Conservation (phyloP, 805 yeast genomes). For the Lachancea mirantina region DNA sequence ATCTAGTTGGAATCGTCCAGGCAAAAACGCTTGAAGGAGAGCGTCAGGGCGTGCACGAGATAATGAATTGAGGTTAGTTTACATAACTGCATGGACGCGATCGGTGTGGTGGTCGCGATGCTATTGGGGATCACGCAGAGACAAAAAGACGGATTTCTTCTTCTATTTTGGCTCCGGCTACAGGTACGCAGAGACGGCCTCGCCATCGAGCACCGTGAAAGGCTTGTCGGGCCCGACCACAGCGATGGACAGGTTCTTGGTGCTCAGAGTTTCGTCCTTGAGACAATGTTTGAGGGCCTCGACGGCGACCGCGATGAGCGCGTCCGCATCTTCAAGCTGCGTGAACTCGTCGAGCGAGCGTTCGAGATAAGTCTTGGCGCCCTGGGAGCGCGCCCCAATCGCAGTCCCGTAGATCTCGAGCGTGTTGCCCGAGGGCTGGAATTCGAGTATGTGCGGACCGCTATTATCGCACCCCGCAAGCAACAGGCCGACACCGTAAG, state of each 20-base stretch:
- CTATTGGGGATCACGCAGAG: too few relatives aligned
- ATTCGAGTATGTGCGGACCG: conserved; percentile 91
- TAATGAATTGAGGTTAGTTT: too few relatives aligned
- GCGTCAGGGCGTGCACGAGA: too few relatives aligned
- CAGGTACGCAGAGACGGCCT: conserved; percentile 47
- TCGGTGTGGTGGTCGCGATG: too few relatives aligned
- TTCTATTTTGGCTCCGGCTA: too few relatives aligned
- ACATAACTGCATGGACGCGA: too few relatives aligned
- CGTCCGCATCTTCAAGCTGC: conserved; percentile 52
- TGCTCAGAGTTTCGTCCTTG: conserved; percentile 86
- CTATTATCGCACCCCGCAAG: conserved; percentile 87
- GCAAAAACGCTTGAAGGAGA: too few relatives aligned
- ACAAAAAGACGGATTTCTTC: too few relatives aligned
- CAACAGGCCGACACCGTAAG: conserved; percentile 94
- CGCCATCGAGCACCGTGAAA: conserved; percentile 80
- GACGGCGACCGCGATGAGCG: conserved; percentile 77
- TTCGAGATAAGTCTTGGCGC: conserved; percentile 93
- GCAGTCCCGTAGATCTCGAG: conserved; percentile 90
- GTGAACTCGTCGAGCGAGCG: conserved; percentile 68
- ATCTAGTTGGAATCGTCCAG: too few relatives aligned
- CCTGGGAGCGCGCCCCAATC: conserved; percentile 97
- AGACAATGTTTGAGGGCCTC: conserved; percentile 89
- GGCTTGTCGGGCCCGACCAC: conserved; percentile 78
- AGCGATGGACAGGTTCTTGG: conserved; percentile 82
- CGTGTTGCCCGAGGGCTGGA: conserved; percentile 92